Conservation (phyloP, 345 rosid species). For the Raphanus sativus region DNA sequence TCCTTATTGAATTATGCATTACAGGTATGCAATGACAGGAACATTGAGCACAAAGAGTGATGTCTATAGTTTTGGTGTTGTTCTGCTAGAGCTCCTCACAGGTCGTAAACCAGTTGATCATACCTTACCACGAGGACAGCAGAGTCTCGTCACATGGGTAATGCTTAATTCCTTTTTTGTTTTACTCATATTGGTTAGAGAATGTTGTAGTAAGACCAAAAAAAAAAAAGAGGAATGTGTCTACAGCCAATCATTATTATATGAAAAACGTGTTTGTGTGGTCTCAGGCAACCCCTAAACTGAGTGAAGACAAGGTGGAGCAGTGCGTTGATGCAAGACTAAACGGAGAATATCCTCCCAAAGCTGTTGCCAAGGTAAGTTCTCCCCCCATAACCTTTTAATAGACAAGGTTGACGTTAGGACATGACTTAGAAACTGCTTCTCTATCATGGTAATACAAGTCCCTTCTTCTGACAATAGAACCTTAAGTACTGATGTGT, state of each 20-base stretch:
- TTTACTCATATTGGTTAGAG: neutral
- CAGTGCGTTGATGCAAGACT: neutral
- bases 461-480: neutral
- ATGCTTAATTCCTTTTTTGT: neutral
- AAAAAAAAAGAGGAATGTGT: neutral
- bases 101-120: conserved; percentile 1
- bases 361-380: neutral
- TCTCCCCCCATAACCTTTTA: no score
- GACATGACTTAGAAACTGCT: neutral
- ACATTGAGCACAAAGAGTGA: neutral
- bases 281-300: conserved; percentile 1
- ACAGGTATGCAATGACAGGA: neutral
- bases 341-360: neutral
- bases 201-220: neutral
- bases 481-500: neutral
- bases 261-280: neutral
- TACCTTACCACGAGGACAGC: neutral
- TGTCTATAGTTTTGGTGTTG: neutral
- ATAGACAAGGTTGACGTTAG: neutral
- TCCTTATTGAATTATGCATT: neutral
- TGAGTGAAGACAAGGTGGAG: neutral
- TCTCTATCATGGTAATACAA: neutral
- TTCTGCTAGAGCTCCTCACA: neutral
- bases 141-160: neutral
- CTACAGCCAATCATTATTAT: neutral